These are phyloP conservation scores for Cylindrotheca fusiformis DNA, from an alignment of 108 stramenopile species.

Conservation along the genomic window DNA sequence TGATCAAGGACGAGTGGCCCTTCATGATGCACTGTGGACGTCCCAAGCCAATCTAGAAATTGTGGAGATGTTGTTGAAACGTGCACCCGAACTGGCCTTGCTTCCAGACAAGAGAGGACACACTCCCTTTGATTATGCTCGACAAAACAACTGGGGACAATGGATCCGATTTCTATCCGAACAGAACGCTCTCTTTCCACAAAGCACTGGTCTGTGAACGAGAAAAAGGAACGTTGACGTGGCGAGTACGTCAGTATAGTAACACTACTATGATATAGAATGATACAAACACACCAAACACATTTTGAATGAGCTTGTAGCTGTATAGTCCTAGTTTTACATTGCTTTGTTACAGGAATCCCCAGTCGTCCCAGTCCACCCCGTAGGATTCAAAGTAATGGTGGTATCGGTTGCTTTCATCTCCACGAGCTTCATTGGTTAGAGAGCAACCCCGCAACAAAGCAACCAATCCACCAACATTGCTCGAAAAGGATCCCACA, in stretches of 20 bases:
- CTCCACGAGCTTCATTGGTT: background rate
- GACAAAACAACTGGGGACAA: slow-evolving; percentile 36
- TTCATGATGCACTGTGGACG: slow-evolving; percentile 83
- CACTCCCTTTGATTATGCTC: slow-evolving; percentile 58
- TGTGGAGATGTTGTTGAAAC: slow-evolving; percentile 14
- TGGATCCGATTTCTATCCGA: slow-evolving; percentile 42
- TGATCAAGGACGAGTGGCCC: slow-evolving; percentile 71
- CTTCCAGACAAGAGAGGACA: slow-evolving; percentile 43
- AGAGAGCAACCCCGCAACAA: background rate
- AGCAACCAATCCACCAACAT: slow-evolving; percentile 3
- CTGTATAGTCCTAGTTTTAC: too few relatives aligned
- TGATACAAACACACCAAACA: too few relatives aligned
- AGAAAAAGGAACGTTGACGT: too few relatives aligned
- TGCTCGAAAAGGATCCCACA: slow-evolving; percentile 7
- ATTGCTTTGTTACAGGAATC: background rate
- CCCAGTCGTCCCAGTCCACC: slow-evolving; percentile 1
- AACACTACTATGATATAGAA: too few relatives aligned
- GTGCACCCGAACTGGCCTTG: slow-evolving; percentile 35
- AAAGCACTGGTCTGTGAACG: background rate
- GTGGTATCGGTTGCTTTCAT: background rate
- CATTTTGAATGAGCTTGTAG: too few relatives aligned
- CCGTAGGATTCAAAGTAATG: slow-evolving; percentile 7
- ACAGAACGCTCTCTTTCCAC: slow-evolving; percentile 8
- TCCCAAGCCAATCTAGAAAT: slow-evolving; percentile 27
- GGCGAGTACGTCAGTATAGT: too few relatives aligned